A percentile compares a stretch with the other conserved stretches of the same genome.
Conservation (phyloP, 75 land plant species). For the Larix kaempferi region DNA sequence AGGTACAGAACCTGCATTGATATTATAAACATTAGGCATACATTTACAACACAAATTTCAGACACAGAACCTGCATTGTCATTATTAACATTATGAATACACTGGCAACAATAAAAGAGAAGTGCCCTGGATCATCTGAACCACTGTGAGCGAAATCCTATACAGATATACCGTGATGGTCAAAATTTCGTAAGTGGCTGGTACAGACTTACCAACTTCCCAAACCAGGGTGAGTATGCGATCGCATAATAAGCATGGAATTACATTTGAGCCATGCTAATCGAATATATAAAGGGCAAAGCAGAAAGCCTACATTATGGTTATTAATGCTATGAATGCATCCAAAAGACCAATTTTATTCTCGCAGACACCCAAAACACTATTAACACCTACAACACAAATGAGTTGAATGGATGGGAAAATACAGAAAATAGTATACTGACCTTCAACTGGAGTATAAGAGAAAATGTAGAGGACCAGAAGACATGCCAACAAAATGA, state of each 20-base stretch:
- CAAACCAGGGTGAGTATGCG: too few relatives aligned
- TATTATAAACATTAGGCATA: too few relatives aligned
- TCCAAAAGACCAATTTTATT: background rate
- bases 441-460: conserved; percentile 16
- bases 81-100: background rate
- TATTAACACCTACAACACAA: background rate
- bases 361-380: background rate
- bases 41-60: too few relatives aligned
- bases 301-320: background rate
- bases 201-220: too few relatives aligned
- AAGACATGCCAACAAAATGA: conserved; percentile 14
- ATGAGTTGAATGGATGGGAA: background rate
- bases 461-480: conserved; percentile 24
- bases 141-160: too few relatives aligned
- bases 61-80: background rate
- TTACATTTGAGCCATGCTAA: too few relatives aligned
- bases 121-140: too few relatives aligned
- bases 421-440: background rate
- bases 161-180: too few relatives aligned
- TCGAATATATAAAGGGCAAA: background rate
- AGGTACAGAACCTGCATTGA: background rate
- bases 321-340: background rate
- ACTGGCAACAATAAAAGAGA: background rate
- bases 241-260: too few relatives aligned
- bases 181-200: too few relatives aligned